Base-by-base conservation (phyloP, 306 rosid genomes). In the Ormosia semicastrata region DNA sequence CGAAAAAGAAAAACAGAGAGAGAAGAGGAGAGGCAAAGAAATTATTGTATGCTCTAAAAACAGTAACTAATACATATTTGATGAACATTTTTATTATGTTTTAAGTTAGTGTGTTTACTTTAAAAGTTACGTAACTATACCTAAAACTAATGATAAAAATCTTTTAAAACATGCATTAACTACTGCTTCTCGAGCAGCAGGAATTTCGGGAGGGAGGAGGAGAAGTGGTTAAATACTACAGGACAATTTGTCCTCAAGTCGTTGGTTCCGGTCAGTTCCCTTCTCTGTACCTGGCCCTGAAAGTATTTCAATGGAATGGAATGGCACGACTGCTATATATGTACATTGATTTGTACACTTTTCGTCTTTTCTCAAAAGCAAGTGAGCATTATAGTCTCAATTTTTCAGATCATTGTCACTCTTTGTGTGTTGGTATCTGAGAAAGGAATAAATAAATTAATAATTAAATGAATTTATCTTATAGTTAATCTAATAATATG, bases 201-300 rank as follows among this genome's bases (percentile, higher is more conserved):
- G 2, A 7, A 41, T 41, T 41, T 41, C 47, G 47, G 8, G 3
- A 44, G 50, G 12, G 50, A 5, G 6, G 17, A 46, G 40, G 8
- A 53, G 12, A 66, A 10, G 46, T 33, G 47, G 53, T 24, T 65
- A 37, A 71, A 50, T 66, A 36, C 43, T 53, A 10, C 6, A 56
- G 18, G 64, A 83, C 39, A 52, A 70, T 66, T 83, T 65, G 73
- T 84, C 81, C 79, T 33, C 36, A 24, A 73, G 34, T 64, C 46
- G 17, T 75, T 58, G 83, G 75, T 47, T 82, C 56, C 60, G 52
- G 14, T 10, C 50, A 44, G 50, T 44, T 10, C 50, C 52, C 13
- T 79, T 78, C 70, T 47, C 43, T 86, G 82, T 7, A 70, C 71
- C 69, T 69, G 83, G 44, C 57, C 73, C 18, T 15, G 14, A 80